Evolutionary conservation across 169 alveolate genomes (phyloP), one percentile per base, ranked within the genome.

Genomic region (Miamiensis avidus): DNA sequence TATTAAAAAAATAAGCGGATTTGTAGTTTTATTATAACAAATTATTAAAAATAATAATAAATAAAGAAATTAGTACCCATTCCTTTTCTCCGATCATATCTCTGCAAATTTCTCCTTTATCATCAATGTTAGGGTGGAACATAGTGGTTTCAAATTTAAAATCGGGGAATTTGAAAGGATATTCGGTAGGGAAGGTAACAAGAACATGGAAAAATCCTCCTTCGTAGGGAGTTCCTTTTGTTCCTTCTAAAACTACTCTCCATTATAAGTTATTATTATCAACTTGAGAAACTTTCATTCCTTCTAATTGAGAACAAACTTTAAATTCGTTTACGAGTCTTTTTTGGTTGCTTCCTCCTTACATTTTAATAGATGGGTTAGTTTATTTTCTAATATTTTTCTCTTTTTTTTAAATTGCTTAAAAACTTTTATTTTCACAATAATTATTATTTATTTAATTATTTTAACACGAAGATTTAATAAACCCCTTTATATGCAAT

Each of bases 151-250:
- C 87, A 88, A 98, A 98, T 0, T 99, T 99, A 33, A 98, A 97
- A 25, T 99, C 96, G 0, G 99, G 99, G 1, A 98, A 95, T 64
- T 98, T 98, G 86, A 95, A 98, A n/a, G 99, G 99, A 83, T 98
- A 98, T 76, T 98, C 95, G 76, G 97, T 99, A 26, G 99, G 99
- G 77, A 98, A 92, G 25, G 92, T 94, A 27, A 98, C 99, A 89
- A 96, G 88, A 28, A 94, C 82, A 88, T 85, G 91, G 92, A 92
- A 94, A n/a, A 65, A 78, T 16, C 95, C 91, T 73, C 94, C 95
- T 91, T 89, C 94, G 81, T 94, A 94, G 69, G 69, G 69, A 49
- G 69, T 49, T 4, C 20, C 69, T 11, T 4, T 20, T 11, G 69
- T 4, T 4, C 69, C 69, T 4, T 49, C 20, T 49, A 49, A 49